Percentiles rank a stretch among this genome's conserved stretches.
Evolutionary conservation across 345 rosid genomes (phyloP).

Genomic region (Eucalyptus pumila): DNA sequence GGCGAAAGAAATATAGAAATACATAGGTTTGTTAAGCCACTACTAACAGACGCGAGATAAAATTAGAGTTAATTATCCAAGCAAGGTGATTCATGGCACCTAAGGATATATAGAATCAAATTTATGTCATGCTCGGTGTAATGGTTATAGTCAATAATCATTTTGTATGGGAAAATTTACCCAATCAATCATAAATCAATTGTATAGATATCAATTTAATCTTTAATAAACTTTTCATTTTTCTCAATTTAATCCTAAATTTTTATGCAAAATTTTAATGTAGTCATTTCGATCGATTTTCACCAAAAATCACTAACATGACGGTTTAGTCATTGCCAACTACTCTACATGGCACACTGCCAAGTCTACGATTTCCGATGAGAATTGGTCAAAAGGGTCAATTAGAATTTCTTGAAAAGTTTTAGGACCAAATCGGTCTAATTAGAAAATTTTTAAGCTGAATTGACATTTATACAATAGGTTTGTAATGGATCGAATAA

Average conservation of each 20-base stretch:
- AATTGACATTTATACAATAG: background rate
- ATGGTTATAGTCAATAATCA: background rate
- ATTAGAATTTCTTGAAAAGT: no score
- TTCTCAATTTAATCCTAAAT: no score
- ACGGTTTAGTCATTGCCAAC: accelerated
- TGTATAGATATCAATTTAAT: accelerated
- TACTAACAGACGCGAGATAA: background rate
- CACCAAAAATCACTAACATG: accelerated
- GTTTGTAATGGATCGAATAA: no score
- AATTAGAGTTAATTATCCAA: background rate
- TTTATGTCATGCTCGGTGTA: no score
- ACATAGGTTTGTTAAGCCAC: background rate
- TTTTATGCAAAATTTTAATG: accelerated
- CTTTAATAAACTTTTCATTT: no score
- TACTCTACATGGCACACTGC: background rate
- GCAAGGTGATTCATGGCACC: background rate
- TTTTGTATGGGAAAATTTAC: background rate
- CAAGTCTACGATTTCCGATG: accelerated
- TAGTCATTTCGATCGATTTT: no score
- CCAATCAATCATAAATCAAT: background rate
- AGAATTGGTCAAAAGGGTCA: background rate
- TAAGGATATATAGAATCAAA: background rate
- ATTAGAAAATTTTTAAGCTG: no score
- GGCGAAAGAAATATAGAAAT: background rate
- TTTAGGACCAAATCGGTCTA: no score